These are phyloP conservation scores for Eimeria zaria DNA, from an alignment of 169 alveolate genomes.

Conservation along the genomic window DNA sequence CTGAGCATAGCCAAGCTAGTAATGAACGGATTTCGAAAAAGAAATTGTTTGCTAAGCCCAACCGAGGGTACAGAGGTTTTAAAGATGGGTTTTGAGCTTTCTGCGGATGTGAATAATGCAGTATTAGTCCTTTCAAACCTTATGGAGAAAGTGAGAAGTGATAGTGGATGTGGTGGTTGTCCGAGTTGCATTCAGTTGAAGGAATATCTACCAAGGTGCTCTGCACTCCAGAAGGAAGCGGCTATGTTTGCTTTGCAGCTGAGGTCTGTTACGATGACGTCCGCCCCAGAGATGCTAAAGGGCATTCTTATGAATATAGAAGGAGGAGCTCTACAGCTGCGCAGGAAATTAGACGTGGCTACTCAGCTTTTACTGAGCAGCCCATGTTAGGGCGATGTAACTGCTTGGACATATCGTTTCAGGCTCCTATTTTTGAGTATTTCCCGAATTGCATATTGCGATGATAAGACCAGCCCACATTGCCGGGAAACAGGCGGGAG, in stretches of 20 bases:
- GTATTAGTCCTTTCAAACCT: not conserved
- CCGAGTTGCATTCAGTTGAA: not conserved
- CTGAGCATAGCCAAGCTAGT: not conserved
- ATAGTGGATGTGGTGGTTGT: not conserved
- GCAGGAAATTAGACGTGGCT: not conserved
- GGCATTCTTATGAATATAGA: not conserved
- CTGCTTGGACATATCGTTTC: not conserved
- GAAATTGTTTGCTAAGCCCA: not conserved
- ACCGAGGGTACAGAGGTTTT: not conserved
- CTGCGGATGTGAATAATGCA: not conserved
- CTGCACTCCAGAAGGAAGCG: not conserved
- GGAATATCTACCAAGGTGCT: not conserved
- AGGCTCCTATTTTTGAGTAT: not conserved
- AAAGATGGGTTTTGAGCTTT: not conserved
- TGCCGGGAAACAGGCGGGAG: not conserved
- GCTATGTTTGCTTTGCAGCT: not conserved
- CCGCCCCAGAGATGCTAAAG: not conserved
- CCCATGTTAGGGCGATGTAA: not conserved
- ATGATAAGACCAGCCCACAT: not conserved
- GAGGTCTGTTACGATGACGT: not conserved
- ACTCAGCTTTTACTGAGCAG: not conserved
- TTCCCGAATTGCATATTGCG: not conserved
- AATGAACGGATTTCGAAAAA: not conserved
- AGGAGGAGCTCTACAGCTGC: not conserved
- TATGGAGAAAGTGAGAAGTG: not conserved